Percentiles rank a stretch among this genome's conserved stretches.
phyloP scores from a whole-genome alignment of 257 asterid species.

The Cruciata laevipes region DNA sequence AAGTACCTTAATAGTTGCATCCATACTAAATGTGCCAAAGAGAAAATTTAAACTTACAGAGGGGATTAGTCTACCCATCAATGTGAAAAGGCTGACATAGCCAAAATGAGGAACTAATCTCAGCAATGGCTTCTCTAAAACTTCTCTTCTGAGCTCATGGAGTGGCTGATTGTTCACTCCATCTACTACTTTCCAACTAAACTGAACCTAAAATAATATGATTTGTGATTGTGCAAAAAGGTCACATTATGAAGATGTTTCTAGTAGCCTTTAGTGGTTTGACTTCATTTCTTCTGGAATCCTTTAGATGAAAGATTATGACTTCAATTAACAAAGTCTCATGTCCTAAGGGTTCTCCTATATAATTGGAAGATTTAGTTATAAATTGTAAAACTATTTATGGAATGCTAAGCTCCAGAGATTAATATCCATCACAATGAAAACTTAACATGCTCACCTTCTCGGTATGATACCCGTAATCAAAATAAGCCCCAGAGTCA shows the following conservation, averaged over 20 bases:
- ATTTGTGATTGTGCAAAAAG: background rate
- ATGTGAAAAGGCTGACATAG: slow-evolving; percentile 93
- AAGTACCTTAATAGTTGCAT: too few species aligned
- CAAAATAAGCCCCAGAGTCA: slow-evolving; percentile 69
- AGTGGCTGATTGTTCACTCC: slow-evolving; percentile 46
- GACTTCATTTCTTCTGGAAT: too few species aligned
- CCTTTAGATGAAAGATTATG: too few species aligned
- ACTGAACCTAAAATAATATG: slow-evolving; percentile 50
- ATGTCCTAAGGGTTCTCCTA: too few species aligned
- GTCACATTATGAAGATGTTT: too few species aligned
- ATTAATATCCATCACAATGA: too few species aligned
- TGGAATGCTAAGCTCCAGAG: too few species aligned
- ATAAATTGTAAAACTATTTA: too few species aligned
- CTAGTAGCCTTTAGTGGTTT: too few species aligned
- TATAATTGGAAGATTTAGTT: too few species aligned
- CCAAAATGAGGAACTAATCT: slow-evolving; percentile 93
- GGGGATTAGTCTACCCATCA: slow-evolving; percentile 86
- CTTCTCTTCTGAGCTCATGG: slow-evolving; percentile 72
- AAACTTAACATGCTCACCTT: slow-evolving; percentile 58
- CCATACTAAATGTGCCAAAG: background rate
- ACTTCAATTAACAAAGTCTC: too few species aligned
- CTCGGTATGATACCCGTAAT: slow-evolving; percentile 91
- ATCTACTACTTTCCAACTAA: slow-evolving; percentile 64
- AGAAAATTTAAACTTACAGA: slow-evolving; percentile 57
- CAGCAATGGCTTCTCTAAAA: slow-evolving; percentile 57